Evolutionary conservation across 2,329 filamentous ascomycete genomes (phyloP).

Genomic region (Cytospora schulzeri): DNA sequence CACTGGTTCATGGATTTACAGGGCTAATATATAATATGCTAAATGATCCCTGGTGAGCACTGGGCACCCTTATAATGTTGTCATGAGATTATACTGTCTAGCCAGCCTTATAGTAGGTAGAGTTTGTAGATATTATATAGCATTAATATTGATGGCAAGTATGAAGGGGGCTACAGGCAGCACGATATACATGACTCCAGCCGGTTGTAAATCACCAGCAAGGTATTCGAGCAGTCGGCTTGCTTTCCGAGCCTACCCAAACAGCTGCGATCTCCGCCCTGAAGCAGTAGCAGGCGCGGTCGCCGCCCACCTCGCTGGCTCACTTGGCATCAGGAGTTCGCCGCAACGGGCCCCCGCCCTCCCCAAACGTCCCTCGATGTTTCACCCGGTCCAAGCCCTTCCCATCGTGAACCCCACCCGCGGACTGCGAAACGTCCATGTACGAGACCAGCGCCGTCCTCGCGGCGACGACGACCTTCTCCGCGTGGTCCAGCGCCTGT

Average conservation of each 20-base stretch:
- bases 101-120: neutral
- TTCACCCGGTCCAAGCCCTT: neutral
- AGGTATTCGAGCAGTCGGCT: neutral
- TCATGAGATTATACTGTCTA: neutral
- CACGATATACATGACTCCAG: neutral
- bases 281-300: constrained; percentile 37
- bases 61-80: neutral
- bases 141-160: neutral
- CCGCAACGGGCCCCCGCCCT: constrained; percentile 35
- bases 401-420: neutral
- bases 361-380: constrained; percentile 24
- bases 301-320: constrained; percentile 64
- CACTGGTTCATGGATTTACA: too few species aligned
- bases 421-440: constrained; percentile 27
- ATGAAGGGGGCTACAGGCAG: neutral
- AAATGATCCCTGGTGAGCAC: too few species aligned
- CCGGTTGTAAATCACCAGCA: neutral
- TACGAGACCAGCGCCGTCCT: constrained; percentile 47
- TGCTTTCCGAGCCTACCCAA: neutral
- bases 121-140: neutral
- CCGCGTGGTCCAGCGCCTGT: constrained; percentile 47
- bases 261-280: neutral
- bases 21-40: neutral
- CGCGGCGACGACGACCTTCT: constrained; percentile 50
- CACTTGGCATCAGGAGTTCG: constrained; percentile 54